Evolutionary conservation across 345 rosid genomes (phyloP).

Genomic region (Syzygium aromaticum): DNA sequence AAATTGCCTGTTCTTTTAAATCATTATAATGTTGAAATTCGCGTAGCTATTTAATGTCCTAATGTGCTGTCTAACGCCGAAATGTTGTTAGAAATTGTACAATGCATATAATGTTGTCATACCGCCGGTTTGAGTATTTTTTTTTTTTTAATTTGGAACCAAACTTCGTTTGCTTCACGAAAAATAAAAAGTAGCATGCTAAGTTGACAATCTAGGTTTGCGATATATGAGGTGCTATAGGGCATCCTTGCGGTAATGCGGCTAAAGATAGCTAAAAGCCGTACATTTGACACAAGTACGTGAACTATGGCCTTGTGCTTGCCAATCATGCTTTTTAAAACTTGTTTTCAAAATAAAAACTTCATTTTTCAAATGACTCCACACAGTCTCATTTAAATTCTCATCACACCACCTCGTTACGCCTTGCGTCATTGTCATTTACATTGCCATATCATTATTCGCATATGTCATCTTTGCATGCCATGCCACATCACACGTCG

Average conservation of each 20-base stretch:
- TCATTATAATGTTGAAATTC: background rate
- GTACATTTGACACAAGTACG: background rate
- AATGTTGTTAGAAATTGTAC: background rate
- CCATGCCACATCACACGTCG: background rate
- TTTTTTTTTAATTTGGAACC: background rate
- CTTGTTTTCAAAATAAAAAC: background rate
- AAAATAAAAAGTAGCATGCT: background rate
- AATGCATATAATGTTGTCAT: background rate
- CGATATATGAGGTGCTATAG: background rate
- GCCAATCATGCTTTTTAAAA: background rate
- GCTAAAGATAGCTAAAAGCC: background rate
- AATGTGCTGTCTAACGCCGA: background rate
- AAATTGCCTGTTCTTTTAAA: background rate
- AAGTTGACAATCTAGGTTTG: background rate
- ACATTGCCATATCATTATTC: background rate
- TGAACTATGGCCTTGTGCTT: background rate
- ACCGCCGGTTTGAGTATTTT: background rate
- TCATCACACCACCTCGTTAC: background rate
- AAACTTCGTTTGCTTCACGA: too few relatives aligned
- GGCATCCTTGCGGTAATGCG: background rate
- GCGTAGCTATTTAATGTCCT: background rate
- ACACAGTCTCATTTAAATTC: background rate
- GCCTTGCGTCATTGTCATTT: background rate
- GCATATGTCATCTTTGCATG: background rate
- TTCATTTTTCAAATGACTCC: background rate